A percentile compares a stretch with the other conserved stretches of the same genome.
These are phyloP conservation scores for Pharnaceum exiguum DNA, from an alignment of 148 eudicot genomes.

Conservation along the genomic window DNA sequence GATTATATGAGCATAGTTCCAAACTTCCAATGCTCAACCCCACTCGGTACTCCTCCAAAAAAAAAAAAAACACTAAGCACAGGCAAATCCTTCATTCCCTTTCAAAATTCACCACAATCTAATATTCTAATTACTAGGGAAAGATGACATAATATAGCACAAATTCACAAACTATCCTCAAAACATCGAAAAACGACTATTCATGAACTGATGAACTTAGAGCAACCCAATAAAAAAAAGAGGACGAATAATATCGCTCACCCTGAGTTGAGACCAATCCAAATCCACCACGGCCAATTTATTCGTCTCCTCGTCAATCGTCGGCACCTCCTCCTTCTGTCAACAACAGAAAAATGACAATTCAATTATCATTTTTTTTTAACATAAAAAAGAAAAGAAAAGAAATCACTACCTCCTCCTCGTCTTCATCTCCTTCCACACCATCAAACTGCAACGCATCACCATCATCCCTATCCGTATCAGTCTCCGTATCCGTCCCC, in stretches of 20 bases:
- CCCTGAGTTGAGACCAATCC: conserved; percentile 96
- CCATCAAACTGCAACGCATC: conserved; percentile 30
- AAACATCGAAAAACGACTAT: no score
- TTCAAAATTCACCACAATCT: no score
- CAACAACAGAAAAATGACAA: not conserved
- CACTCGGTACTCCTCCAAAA: no score
- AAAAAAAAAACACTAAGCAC: no score
- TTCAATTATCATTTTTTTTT: not conserved
- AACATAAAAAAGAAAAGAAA: not conserved
- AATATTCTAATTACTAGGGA: no score
- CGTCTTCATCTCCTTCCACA: conserved; percentile 40
- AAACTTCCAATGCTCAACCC: no score
- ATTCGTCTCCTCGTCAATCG: conserved; percentile 73
- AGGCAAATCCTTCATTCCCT: no score
- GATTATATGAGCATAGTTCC: no score
- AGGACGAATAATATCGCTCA: conserved; percentile 15
- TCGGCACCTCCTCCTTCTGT: conserved; percentile 71
- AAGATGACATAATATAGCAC: no score
- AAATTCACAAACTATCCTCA: no score
- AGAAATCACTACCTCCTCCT: conserved; percentile 40
- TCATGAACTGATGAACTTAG: no score
- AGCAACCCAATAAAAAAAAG: not conserved
- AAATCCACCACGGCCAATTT: conserved; percentile 84
- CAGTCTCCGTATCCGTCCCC: conserved; percentile 25
- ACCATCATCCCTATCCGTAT: conserved; percentile 42